Conservation (phyloP, 1,139 yeast species). For the Blastobotrys ciferrii region DNA sequence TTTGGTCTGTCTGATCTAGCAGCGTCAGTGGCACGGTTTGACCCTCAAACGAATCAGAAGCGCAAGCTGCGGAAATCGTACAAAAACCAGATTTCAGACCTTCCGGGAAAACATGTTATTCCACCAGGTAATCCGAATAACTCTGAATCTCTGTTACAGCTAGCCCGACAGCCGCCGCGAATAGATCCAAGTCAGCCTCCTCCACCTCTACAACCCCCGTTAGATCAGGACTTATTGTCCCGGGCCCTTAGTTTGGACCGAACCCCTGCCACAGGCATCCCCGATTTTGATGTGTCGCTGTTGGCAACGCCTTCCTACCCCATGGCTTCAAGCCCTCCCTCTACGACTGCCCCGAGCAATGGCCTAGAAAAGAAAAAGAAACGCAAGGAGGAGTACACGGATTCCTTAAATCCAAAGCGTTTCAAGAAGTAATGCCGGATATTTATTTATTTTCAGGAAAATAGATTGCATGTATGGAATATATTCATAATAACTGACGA, state of each 20-base stretch:
- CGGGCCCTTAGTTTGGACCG: constrained; percentile 61
- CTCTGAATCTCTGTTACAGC: constrained; percentile 32
- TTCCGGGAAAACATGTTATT: constrained; percentile 71
- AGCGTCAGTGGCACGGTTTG: constrained; percentile 79
- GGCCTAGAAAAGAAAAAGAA: constrained; percentile 4
- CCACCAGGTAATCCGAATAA: constrained; percentile 43
- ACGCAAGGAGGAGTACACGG: constrained; percentile 5
- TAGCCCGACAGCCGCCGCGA: constrained; percentile 32
- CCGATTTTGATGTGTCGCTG: constrained; percentile 65
- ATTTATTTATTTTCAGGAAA: no score
- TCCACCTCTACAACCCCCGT: constrained; percentile 32
- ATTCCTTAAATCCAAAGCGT: constrained; percentile 5
- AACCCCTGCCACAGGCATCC: constrained; percentile 69
- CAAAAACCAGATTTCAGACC: constrained; percentile 82
- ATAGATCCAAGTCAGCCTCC: constrained; percentile 25
- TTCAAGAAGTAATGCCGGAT: background rate
- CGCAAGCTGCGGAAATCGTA: constrained; percentile 90
- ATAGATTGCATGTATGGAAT: background rate
- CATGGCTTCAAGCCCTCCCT: background rate
- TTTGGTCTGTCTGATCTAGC: constrained; percentile 72
- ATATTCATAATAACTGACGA: no score
- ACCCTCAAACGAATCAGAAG: constrained; percentile 85
- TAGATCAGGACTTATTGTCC: constrained; percentile 50
- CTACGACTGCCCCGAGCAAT: background rate
- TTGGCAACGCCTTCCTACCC: constrained; percentile 12